Percentiles rank a stretch among this genome's conserved stretches.
Conservation (phyloP, 257 asterid genomes). For the Haberlea rhodopensis region DNA sequence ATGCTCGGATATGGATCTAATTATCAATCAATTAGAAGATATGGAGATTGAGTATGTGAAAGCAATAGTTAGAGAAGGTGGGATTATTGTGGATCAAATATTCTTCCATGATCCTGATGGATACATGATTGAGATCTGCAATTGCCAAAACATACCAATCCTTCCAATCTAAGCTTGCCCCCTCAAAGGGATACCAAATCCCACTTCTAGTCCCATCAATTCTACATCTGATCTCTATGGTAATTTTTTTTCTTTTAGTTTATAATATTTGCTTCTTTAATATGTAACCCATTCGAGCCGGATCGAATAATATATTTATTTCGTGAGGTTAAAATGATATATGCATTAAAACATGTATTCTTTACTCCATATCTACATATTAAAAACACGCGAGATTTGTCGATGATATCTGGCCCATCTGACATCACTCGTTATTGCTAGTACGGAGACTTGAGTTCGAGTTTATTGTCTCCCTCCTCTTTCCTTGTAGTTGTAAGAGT, state of each 20-base stretch:
- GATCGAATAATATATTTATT: too few relatives aligned
- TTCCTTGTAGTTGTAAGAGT: too few relatives aligned
- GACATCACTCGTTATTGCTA: too few relatives aligned
- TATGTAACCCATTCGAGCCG: too few relatives aligned
- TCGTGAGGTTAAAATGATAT: too few relatives aligned
- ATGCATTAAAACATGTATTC: too few relatives aligned
- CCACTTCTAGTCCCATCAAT: conserved; percentile 18
- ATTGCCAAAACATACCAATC: conserved; percentile 73
- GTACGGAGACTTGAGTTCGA: too few relatives aligned
- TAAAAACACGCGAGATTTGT: too few relatives aligned
- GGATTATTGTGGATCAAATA: conserved; percentile 71
- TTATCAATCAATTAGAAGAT: conserved; percentile 44
- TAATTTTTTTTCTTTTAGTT: background rate
- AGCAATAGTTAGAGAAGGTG: conserved; percentile 74
- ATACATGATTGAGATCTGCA: conserved; percentile 84
- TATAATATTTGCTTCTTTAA: too few relatives aligned
- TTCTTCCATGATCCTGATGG: conserved; percentile 96
- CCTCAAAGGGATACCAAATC: conserved; percentile 28
- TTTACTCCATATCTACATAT: too few relatives aligned
- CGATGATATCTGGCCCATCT: too few relatives aligned
- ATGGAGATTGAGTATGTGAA: conserved; percentile 62
- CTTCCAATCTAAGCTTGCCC: conserved; percentile 75
- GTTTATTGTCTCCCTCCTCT: too few relatives aligned
- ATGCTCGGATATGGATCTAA: conserved; percentile 55
- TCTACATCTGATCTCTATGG: background rate